These are phyloP conservation scores for Talaromyces marneffei DNA, from an alignment of 2,329 filamentous ascomycete species.

Conservation along the genomic window DNA sequence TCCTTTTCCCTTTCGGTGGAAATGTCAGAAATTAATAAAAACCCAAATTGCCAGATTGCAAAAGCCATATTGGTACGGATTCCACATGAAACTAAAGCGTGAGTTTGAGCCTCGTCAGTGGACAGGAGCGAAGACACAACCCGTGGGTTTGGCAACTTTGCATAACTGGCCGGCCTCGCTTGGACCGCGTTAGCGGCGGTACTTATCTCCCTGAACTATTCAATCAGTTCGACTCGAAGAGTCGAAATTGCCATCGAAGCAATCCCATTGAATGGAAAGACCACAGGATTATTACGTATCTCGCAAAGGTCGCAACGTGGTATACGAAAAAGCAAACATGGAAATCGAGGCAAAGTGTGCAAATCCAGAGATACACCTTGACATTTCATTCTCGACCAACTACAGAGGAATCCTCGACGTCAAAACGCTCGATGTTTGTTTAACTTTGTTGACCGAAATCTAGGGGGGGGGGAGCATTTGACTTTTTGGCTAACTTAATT, in stretches of 20 bases:
- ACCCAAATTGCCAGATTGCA: too few relatives aligned
- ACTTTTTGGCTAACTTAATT: not conserved
- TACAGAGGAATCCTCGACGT: not conserved
- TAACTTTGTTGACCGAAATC: not conserved
- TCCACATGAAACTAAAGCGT: conserved; percentile 1
- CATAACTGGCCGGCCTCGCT: not conserved
- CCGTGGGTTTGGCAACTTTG: not conserved
- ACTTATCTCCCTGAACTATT: not conserved
- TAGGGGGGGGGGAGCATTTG: too few relatives aligned
- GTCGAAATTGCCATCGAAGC: not conserved
- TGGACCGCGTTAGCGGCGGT: not conserved
- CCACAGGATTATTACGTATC: not conserved
- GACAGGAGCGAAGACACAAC: not conserved
- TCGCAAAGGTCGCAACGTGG: not conserved
- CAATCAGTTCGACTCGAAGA: conserved; percentile 1
- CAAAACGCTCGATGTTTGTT: not conserved
- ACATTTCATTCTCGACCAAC: not conserved
- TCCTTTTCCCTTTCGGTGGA: not conserved
- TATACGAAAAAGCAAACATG: not conserved
- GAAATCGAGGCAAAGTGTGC: not conserved
- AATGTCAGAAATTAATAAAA: not conserved
- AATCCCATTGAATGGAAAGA: not conserved
- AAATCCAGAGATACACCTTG: conserved; percentile 1
- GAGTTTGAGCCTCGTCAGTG: not conserved
- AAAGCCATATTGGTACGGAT: too few relatives aligned